These are phyloP conservation scores for Avena atlantica DNA, from an alignment of 176 grass and related monocot genomes.

Conservation along the genomic window DNA sequence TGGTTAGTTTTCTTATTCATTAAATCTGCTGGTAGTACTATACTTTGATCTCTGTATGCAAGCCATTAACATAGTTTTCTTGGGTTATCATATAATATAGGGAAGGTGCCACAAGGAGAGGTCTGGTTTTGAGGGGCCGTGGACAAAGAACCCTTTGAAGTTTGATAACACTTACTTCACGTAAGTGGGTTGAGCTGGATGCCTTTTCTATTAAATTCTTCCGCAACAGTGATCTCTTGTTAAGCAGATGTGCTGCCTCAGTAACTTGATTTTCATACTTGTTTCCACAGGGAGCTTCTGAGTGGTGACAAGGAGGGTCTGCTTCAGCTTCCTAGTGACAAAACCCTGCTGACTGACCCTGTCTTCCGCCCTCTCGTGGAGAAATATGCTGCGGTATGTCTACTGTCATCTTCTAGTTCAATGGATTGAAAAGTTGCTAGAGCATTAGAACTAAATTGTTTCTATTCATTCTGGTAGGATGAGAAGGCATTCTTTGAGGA, in stretches of 20 bases:
- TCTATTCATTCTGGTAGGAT: conserved; percentile 44
- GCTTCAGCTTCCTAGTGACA: conserved; percentile 88
- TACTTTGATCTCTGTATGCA: background rate
- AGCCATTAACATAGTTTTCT: background rate
- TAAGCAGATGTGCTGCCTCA: background rate
- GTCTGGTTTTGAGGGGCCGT: conserved; percentile 87
- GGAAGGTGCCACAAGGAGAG: conserved; percentile 90
- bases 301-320: conserved; percentile 92
- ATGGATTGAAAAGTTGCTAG: background rate
- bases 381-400: conserved; percentile 80
- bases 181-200: conserved; percentile 30
- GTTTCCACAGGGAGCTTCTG: conserved; percentile 65
- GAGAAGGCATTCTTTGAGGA: conserved; percentile 94
- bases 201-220: background rate
- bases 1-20: conserved; percentile 52
- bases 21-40: background rate
- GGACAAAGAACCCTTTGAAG: conserved; percentile 71
- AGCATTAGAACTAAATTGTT: background rate
- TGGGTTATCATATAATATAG: conserved; percentile 23
- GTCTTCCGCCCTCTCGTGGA: conserved; percentile 77
- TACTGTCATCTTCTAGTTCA: background rate
- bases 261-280: background rate
- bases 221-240: background rate
- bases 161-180: conserved; percentile 90
- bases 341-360: conserved; percentile 76